A percentile compares a stretch with the other conserved stretches of the same genome.
phyloP scores from a whole-genome alignment of 345 rosid species.

The Syzygium oleosum region DNA sequence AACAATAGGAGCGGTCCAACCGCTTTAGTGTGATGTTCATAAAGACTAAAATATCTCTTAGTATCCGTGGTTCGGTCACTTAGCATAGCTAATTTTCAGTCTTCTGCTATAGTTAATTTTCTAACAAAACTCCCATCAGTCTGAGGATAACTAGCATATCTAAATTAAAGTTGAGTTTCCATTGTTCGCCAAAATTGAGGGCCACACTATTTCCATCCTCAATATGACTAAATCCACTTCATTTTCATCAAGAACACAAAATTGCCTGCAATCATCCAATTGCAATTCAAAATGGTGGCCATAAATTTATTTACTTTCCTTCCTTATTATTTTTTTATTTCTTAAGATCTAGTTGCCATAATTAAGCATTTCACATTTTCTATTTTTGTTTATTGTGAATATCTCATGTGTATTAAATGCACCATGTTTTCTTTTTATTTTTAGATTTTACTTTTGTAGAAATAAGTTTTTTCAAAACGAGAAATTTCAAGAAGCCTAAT shows the following conservation, averaged over 20 bases:
- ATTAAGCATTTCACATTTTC: not conserved
- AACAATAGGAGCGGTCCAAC: too few species aligned
- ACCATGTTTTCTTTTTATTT: not conserved
- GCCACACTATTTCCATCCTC: not conserved
- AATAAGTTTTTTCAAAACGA: not conserved
- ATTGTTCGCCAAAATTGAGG: not conserved
- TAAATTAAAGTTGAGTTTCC: not conserved
- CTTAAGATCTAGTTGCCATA: not conserved
- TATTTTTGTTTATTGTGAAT: not conserved
- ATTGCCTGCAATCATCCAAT: not conserved
- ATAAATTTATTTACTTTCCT: not conserved
- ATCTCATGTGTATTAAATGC: too few species aligned
- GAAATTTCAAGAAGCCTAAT: not conserved
- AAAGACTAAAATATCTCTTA: too few species aligned
- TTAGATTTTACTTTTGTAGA: not conserved
- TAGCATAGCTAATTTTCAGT: too few species aligned
- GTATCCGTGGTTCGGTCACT: too few species aligned
- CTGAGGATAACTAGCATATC: not conserved
- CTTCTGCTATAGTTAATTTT: too few species aligned
- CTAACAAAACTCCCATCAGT: not conserved
- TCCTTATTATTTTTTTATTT: not conserved
- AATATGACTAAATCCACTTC: not conserved
- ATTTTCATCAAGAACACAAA: not conserved
- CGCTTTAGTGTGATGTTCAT: too few species aligned
- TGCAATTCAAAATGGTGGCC: not conserved